Evolutionary conservation across 805 yeast species (phyloP), one percentile per base, ranked within the genome.

Genomic region (Kregervanrija delftensis): DNA sequence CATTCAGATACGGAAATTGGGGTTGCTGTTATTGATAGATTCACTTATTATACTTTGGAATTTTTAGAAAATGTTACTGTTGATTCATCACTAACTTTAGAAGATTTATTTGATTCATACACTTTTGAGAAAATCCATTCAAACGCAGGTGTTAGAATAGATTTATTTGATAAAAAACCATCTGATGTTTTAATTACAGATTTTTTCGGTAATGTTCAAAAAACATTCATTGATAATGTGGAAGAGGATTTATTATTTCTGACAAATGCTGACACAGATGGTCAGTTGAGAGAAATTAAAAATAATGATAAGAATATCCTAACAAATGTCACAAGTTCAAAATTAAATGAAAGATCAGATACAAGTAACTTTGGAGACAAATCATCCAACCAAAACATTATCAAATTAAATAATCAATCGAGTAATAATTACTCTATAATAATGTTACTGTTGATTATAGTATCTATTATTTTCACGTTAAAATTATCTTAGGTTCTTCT

Each of bases 1-100:
- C 96, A 88, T 62, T 87, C 97, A 1, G 99, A 93, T 61, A 77
- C 84, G 38, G 97, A 91, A 57, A 79, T 93, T 40, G 99, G 99
- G 8, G 98, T 93, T 42, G 97, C 99, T 0, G 96, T 93, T 11
- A 93, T 93, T 57, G 99, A 93, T 63, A 72, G 99, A 55, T 93
- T 93, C 68, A 93, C 99, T 0, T 90, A 89, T 63, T 88, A 79
- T 65, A 90, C 88, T 43, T 72, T 93, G 53, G 96, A 89, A 47
- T 93, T 82, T 59, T 72, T 93, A 57, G 99, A 91, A 65, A 60
- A 61, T 33, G 80, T 93, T 42, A 83, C 85, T 44, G 85, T 80
- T 63, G 80, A 81, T 53, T 86, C 96, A 1, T 69, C 77, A 28
- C 67, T 71, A 50, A 86, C 97, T 3, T 68, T 93, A 59, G 82